phyloP scores from a whole-genome alignment of 163 green algal genomes.

The Coccomyxa subellipsoidea region DNA sequence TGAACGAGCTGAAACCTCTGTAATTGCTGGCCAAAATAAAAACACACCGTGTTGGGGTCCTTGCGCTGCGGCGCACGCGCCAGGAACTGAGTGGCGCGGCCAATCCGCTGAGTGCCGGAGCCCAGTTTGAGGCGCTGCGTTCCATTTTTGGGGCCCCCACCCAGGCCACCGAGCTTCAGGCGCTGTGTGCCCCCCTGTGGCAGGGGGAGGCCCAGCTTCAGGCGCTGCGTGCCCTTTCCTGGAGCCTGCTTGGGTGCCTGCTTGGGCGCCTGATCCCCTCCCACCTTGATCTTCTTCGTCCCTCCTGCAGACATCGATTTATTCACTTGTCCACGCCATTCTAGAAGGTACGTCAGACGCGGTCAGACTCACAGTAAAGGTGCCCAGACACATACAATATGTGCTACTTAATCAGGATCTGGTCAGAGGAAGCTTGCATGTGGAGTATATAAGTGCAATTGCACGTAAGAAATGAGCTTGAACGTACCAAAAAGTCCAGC shows the following conservation, averaged over 20 bases:
- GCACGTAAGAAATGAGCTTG: too few relatives aligned
- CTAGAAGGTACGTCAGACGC: too few relatives aligned
- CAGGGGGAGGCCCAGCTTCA: background rate
- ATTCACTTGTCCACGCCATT: background rate
- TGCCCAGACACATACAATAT: too few relatives aligned
- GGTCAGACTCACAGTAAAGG: too few relatives aligned
- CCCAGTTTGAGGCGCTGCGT: background rate
- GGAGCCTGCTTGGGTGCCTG: background rate
- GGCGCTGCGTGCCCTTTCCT: background rate
- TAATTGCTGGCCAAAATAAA: too few relatives aligned
- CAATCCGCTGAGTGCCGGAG: background rate
- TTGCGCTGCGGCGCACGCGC: background rate
- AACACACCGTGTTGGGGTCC: constrained; percentile 1
- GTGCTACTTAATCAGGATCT: too few relatives aligned
- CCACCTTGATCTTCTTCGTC: background rate
- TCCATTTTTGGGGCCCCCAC: background rate
- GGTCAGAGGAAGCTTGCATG: too few relatives aligned
- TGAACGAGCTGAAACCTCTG: too few relatives aligned
- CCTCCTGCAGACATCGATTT: background rate
- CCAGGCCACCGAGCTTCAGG: background rate
- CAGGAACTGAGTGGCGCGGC: background rate
- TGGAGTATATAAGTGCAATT: too few relatives aligned
- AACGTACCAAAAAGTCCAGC: background rate
- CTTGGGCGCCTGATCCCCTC: background rate
- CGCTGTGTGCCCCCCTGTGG: background rate